Percentiles rank a stretch among this genome's conserved stretches.
Conservation (phyloP, 805 yeast genomes). For the Debaryomyces tyrocola region DNA sequence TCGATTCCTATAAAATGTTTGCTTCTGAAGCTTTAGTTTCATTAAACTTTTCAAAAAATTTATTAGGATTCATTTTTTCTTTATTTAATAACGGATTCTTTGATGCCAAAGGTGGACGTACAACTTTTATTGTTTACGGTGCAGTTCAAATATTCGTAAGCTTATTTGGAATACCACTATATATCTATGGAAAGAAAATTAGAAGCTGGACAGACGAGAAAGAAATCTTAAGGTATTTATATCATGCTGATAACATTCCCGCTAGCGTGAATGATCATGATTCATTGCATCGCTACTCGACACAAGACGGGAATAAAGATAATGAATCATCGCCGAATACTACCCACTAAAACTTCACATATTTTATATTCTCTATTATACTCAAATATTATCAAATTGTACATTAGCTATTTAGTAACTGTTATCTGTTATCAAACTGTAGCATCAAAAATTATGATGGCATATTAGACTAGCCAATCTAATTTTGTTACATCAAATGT, state of each 20-base stretch:
- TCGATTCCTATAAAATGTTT: constrained; percentile 55
- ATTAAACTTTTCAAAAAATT: constrained; percentile 53
- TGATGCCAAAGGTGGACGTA: constrained; percentile 40
- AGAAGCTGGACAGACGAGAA: constrained; percentile 53
- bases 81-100: constrained; percentile 53
- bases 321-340: not conserved
- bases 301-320: not conserved
- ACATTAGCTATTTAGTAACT: too few species aligned
- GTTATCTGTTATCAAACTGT: too few species aligned
- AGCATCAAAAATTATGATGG: too few species aligned
- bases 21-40: constrained; percentile 62
- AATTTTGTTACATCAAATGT: not conserved
- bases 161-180: constrained; percentile 49
- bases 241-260: constrained; percentile 12
- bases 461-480: not conserved
- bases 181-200: constrained; percentile 51
- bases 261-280: not conserved
- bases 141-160: constrained; percentile 50
- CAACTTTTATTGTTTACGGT: constrained; percentile 54
- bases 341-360: not conserved
- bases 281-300: not conserved
- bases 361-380: not conserved
- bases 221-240: constrained; percentile 41
- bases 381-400: not conserved
- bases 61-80: constrained; percentile 56